phyloP scores from a whole-genome alignment of 345 rosid species.

The Nephelium lappaceum region DNA sequence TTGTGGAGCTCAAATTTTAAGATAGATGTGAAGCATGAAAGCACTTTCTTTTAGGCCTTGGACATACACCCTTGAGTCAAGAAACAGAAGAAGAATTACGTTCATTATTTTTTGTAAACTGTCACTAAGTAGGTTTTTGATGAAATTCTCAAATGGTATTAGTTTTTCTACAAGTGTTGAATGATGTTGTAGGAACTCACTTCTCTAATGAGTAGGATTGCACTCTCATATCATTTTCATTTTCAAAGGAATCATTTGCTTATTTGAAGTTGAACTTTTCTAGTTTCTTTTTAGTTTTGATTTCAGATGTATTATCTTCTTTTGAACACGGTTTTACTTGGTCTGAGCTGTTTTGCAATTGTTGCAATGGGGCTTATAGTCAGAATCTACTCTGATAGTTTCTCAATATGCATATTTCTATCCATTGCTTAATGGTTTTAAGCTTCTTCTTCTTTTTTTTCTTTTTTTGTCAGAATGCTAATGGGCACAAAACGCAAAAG shows the following conservation, averaged over 20 bases:
- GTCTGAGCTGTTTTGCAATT: background rate
- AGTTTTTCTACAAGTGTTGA: background rate
- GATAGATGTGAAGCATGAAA: background rate
- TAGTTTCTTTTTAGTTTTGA: background rate
- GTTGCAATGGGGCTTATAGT: background rate
- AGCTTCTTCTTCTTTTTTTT: background rate
- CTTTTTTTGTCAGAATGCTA: background rate
- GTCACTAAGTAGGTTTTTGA: background rate
- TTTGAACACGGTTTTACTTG: background rate
- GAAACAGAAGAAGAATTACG: background rate
- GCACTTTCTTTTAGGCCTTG: background rate
- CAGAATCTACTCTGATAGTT: constrained; percentile 1
- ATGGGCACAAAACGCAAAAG: constrained; percentile 25
- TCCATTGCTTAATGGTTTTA: background rate
- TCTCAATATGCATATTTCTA: background rate
- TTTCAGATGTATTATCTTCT: background rate
- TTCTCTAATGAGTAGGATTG: background rate
- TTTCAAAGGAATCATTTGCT: background rate
- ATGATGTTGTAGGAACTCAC: background rate
- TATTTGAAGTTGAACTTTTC: background rate
- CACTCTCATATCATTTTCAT: background rate
- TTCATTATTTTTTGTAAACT: background rate
- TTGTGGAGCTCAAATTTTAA: constrained; percentile 2
- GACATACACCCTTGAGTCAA: background rate
- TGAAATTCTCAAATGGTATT: background rate